A percentile compares a stretch with the other conserved stretches of the same genome.
phyloP scores from a whole-genome alignment of 768 basidiomycete species.

The Chlorophyllum brunneum region DNA sequence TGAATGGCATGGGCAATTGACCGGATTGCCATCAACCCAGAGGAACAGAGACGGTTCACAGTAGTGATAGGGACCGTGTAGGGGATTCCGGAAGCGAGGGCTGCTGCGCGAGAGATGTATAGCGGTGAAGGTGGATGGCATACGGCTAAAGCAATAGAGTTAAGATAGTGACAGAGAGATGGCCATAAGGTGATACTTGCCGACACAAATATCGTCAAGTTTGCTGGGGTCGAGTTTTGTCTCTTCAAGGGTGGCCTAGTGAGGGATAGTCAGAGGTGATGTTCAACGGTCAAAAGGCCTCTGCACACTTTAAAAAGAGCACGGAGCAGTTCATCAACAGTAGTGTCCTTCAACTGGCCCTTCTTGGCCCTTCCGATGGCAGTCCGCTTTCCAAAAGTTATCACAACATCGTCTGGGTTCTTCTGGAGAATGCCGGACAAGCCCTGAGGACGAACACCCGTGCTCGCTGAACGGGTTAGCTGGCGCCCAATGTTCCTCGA shows the following conservation, averaged over 20 bases:
- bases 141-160: constrained; percentile 45
- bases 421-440: constrained; percentile 57
- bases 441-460: constrained; percentile 38
- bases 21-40: constrained; percentile 91
- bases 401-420: constrained; percentile 81
- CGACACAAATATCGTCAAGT: constrained; percentile 84
- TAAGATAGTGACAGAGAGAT: background rate
- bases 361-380: constrained; percentile 86
- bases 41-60: constrained; percentile 92
- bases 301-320: constrained; percentile 70
- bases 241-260: constrained; percentile 61
- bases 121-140: constrained; percentile 82
- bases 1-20: constrained; percentile 86
- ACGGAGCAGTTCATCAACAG: constrained; percentile 83
- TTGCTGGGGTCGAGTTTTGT: constrained; percentile 64
- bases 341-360: constrained; percentile 85
- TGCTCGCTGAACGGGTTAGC: constrained; percentile 35
- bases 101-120: constrained; percentile 83
- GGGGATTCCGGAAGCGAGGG: constrained; percentile 86
- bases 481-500: constrained; percentile 4
- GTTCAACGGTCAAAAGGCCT: background rate
- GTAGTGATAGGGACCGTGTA: constrained; percentile 82
- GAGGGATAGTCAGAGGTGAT: background rate
- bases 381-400: constrained; percentile 88
- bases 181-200: constrained; percentile 34